A percentile compares a stretch with the other conserved stretches of the same genome.
These are phyloP conservation scores for Colletotrichum siamense DNA, from an alignment of 2,329 filamentous ascomycete species.

Conservation along the genomic window DNA sequence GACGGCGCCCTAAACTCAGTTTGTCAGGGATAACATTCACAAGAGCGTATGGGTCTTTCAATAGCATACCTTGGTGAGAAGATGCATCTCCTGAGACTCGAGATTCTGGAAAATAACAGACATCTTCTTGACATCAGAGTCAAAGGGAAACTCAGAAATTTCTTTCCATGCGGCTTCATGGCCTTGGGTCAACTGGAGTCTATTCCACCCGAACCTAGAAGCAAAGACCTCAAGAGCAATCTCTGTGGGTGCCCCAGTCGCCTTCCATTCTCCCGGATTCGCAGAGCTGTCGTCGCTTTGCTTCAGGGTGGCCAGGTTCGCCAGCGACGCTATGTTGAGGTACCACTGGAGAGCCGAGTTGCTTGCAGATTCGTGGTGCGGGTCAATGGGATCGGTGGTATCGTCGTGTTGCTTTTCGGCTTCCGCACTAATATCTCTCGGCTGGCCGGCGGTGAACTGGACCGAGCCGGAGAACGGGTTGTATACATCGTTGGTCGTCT, in stretches of 20 bases:
- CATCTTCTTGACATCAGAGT: conserved; percentile 79
- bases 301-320: conserved; percentile 69
- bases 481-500: conserved; percentile 58
- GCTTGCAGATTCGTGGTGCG: conserved; percentile 38
- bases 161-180: conserved; percentile 59
- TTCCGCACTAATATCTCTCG: conserved; percentile 37
- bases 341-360: conserved; percentile 51
- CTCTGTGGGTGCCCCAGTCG: conserved; percentile 72
- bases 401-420: conserved; percentile 31
- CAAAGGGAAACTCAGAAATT: conserved; percentile 74
- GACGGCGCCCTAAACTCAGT: conserved; percentile 59
- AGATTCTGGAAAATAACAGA: conserved; percentile 67
- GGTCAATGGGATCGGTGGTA: conserved; percentile 28
- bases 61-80: conserved; percentile 59
- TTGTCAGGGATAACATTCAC: conserved; percentile 52
- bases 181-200: conserved; percentile 52
- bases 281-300: conserved; percentile 45
- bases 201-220: conserved; percentile 69
- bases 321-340: conserved; percentile 67
- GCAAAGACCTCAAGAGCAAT: conserved; percentile 80
- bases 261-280: conserved; percentile 57
- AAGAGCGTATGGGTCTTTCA: conserved; percentile 51
- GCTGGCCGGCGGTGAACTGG: conserved; percentile 43
- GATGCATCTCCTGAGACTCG: conserved; percentile 42
- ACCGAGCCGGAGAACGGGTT: conserved; percentile 57